Conservation (phyloP, 352 stramenopile genomes). For the Pythium dissimile region DNA sequence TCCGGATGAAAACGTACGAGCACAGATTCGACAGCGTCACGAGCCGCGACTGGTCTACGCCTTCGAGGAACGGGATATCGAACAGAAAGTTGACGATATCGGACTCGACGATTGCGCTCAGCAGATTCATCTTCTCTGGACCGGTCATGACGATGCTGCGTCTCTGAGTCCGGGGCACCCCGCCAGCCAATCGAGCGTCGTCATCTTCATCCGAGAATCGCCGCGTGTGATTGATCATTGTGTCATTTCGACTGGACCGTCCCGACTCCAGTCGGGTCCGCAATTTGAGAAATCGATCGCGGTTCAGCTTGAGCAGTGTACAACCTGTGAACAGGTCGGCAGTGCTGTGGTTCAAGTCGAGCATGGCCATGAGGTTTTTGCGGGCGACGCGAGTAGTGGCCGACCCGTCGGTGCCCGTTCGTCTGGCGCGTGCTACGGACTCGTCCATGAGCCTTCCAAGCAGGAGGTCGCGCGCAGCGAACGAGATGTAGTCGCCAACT, state of each 20-base stretch:
- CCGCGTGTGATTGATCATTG: conserved; percentile 46
- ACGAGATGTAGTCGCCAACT: conserved; percentile 56
- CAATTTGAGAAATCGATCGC: conserved; percentile 48
- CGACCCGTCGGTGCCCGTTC: not conserved
- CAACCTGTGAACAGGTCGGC: conserved; percentile 51
- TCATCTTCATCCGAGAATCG: conserved; percentile 40
- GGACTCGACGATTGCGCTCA: conserved; percentile 62
- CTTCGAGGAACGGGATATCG: conserved; percentile 65
- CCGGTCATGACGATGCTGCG: conserved; percentile 29
- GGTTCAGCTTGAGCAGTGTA: conserved; percentile 54
- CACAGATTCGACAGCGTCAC: conserved; percentile 65
- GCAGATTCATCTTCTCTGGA: conserved; percentile 57
- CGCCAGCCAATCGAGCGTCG: not conserved
- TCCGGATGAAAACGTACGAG: conserved; percentile 55
- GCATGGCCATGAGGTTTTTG: conserved; percentile 55
- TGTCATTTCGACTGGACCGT: conserved; percentile 8
- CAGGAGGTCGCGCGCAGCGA: conserved; percentile 43
- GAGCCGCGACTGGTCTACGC: conserved; percentile 51
- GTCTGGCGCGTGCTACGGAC: conserved; percentile 17
- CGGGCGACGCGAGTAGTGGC: conserved; percentile 10
- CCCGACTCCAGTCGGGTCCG: conserved; percentile 24
- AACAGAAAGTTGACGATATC: conserved; percentile 65
- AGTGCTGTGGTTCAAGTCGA: conserved; percentile 57
- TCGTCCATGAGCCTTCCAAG: conserved; percentile 40
- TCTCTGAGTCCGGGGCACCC: conserved; percentile 1